Evolutionary conservation across 257 asterid genomes (phyloP).

Genomic region (Osmanthus fragrans): DNA sequence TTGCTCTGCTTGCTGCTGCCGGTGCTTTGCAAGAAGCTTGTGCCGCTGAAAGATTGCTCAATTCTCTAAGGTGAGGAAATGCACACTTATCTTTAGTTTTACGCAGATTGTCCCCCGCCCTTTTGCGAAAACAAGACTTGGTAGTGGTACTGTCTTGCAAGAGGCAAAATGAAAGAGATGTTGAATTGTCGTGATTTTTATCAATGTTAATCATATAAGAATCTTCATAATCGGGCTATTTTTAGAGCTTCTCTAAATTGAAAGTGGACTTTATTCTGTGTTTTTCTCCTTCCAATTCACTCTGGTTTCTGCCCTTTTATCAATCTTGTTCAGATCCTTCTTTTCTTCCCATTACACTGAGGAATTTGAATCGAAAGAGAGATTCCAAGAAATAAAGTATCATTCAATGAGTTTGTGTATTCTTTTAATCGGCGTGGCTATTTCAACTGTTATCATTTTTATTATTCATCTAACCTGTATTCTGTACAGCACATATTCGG

Average conservation of each 20-base stretch:
- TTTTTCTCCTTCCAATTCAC: not conserved
- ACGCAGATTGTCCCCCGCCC: not conserved
- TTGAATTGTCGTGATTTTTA: not conserved
- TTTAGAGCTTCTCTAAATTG: not conserved
- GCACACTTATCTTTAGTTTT: not conserved
- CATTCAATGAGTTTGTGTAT: not conserved
- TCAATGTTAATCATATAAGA: not conserved
- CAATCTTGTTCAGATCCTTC: not conserved
- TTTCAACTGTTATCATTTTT: not conserved
- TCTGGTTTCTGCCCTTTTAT: not conserved
- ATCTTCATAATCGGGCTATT: not conserved
- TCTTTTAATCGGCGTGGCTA: not conserved
- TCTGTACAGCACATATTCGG: slow-evolving; percentile 57
- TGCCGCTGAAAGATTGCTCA: slow-evolving; percentile 75
- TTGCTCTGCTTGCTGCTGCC: slow-evolving; percentile 61
- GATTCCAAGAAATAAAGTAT: not conserved
- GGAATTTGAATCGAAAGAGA: not conserved
- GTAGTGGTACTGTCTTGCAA: not conserved
- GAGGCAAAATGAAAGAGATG: not conserved
- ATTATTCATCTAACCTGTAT: not conserved
- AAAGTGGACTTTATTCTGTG: not conserved
- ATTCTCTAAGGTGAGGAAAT: slow-evolving; percentile 61
- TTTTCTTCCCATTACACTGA: not conserved
- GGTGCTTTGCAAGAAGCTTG: slow-evolving; percentile 82
- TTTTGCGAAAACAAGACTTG: not conserved